Percentiles rank a stretch among this genome's conserved stretches.
These are phyloP conservation scores for Mortierella sp. DNA, from an alignment of 371 early-diverging fungal species.

Conservation along the genomic window DNA sequence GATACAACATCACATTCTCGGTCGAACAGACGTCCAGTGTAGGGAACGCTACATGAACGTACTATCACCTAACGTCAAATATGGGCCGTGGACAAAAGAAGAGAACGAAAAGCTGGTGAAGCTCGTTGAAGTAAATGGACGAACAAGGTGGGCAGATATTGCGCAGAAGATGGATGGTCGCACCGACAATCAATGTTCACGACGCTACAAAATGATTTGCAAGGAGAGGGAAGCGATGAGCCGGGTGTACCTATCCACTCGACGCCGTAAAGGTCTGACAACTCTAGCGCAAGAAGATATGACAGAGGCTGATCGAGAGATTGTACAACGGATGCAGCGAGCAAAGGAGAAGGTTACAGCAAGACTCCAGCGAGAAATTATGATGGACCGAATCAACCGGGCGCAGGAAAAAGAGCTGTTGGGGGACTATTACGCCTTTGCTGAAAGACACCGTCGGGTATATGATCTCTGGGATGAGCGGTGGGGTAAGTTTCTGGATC, in stretches of 20 bases:
- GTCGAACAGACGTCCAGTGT: slow-evolving; percentile 89
- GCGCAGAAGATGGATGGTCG: slow-evolving; percentile 60
- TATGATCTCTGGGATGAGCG: slow-evolving; percentile 28
- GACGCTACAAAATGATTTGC: slow-evolving; percentile 55
- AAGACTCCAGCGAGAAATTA: too few species aligned
- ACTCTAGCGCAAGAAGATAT: background rate
- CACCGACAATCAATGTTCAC: slow-evolving; percentile 73
- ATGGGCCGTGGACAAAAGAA: slow-evolving; percentile 65
- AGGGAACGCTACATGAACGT: slow-evolving; percentile 87
- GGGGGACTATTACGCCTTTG: slow-evolving; percentile 4
- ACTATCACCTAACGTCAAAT: slow-evolving; percentile 69
- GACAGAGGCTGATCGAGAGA: background rate
- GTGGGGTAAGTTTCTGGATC: slow-evolving; percentile 27
- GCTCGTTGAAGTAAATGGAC: slow-evolving; percentile 59
- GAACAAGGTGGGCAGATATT: slow-evolving; percentile 65
- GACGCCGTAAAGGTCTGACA: slow-evolving; percentile 22
- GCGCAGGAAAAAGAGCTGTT: slow-evolving; percentile 8
- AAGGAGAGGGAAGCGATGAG: slow-evolving; percentile 3
- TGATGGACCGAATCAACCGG: background rate
- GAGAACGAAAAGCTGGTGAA: slow-evolving; percentile 55
- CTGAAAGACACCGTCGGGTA: slow-evolving; percentile 15
- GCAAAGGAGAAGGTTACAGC: background rate
- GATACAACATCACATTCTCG: slow-evolving; percentile 74
- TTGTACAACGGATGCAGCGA: background rate
- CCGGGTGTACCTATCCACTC: slow-evolving; percentile 6